phyloP scores from a whole-genome alignment of 805 yeast genomes.

The Metschnikowia koreensis region DNA sequence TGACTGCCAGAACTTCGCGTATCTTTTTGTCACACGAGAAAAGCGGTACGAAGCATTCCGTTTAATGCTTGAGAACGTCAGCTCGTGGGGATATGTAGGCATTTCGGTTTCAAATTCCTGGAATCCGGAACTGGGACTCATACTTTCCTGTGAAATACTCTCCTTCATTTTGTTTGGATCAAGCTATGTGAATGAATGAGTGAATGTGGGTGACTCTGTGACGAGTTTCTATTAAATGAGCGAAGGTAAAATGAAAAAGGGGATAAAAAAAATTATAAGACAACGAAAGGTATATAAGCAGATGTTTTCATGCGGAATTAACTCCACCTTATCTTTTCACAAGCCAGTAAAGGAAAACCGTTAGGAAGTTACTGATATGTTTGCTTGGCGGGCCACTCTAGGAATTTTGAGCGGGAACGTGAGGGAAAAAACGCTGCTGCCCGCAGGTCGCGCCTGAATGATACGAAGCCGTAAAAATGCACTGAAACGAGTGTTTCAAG shows the following conservation, averaged over 20 bases:
- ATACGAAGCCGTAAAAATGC: too few species aligned
- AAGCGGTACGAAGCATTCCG: not conserved
- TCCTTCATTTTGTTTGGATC: conserved; percentile 1
- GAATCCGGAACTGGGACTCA: conserved; percentile 1
- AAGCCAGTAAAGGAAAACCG: not conserved
- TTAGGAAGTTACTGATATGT: not conserved
- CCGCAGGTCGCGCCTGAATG: conserved; percentile 1
- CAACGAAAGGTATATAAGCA: too few species aligned
- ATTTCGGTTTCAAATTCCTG: conserved; percentile 8
- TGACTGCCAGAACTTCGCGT: not conserved
- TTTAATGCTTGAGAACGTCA: not conserved
- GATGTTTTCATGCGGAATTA: not conserved
- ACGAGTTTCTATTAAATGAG: not conserved
- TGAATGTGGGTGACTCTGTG: not conserved
- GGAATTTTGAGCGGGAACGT: conserved; percentile 1
- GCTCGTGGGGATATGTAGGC: not conserved
- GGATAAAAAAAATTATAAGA: too few species aligned
- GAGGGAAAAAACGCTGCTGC: not conserved
- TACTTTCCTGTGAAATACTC: conserved; percentile 2
- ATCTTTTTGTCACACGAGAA: conserved; percentile 2
- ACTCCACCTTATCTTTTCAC: conserved; percentile 2
- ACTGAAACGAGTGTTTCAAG: too few species aligned
- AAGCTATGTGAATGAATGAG: not conserved
- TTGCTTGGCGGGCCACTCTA: conserved; percentile 6
- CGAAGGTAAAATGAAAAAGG: not conserved